phyloP scores from a whole-genome alignment of 139 green algal species.

The Coelastrella sp. region DNA sequence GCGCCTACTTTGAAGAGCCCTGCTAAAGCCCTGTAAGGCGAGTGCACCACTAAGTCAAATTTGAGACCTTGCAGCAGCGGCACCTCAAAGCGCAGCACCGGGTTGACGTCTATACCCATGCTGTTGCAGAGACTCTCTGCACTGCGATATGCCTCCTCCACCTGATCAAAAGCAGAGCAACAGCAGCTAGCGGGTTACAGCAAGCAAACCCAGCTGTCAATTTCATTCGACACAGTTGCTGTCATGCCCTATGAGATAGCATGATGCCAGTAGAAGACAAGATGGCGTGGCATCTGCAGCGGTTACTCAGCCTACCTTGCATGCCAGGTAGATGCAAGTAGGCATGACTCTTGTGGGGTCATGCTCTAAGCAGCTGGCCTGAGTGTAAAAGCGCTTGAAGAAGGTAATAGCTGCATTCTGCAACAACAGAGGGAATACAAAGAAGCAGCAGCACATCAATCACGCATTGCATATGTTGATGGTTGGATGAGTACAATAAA shows the following conservation, averaged over 20 bases:
- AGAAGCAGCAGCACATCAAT: too few relatives aligned
- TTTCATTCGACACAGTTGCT: not conserved
- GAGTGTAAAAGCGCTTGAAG: conserved; percentile 86
- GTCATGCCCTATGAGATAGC: too few relatives aligned
- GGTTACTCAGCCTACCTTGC: conserved; percentile 68
- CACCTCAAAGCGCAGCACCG: conserved; percentile 67
- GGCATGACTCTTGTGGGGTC: conserved; percentile 79
- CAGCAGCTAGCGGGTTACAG: too few relatives aligned
- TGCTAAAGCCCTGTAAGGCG: conserved; percentile 71
- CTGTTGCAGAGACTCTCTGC: conserved; percentile 75
- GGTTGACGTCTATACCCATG: conserved; percentile 46
- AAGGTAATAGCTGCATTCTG: conserved; percentile 73
- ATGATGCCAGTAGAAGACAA: too few relatives aligned
- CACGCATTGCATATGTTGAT: too few relatives aligned
- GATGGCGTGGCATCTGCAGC: not conserved
- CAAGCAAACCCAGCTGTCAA: not conserved
- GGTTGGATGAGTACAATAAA: not conserved
- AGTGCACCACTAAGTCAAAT: conserved; percentile 87
- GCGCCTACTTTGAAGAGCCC: conserved; percentile 68
- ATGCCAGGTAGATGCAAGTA: conserved; percentile 85
- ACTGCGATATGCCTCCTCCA: conserved; percentile 84
- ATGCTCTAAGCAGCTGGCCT: conserved; percentile 67
- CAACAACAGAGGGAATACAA: not conserved
- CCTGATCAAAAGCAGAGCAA: too few relatives aligned
- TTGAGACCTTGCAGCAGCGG: conserved; percentile 71